These are phyloP conservation scores for Boletellus dicymbophilus DNA, from an alignment of 1,284 basidiomycete genomes.

Conservation along the genomic window DNA sequence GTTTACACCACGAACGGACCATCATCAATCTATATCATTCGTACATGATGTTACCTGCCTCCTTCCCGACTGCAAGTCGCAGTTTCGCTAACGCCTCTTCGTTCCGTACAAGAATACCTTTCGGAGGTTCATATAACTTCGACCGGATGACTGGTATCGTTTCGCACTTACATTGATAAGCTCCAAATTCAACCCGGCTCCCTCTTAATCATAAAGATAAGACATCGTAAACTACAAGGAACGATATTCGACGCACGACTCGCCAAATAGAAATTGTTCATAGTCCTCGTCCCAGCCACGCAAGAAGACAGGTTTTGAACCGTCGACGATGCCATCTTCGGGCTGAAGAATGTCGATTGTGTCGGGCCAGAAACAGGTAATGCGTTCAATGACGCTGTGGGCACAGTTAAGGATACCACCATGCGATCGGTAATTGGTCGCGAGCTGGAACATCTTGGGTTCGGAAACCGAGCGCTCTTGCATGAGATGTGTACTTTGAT, in stretches of 20 bases:
- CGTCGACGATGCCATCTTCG: slow-evolving; percentile 62
- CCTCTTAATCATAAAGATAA: slow-evolving; percentile 37
- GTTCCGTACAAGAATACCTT: slow-evolving; percentile 70
- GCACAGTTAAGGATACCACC: slow-evolving; percentile 72
- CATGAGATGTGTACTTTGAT: slow-evolving; percentile 12
- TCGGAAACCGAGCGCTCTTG: slow-evolving; percentile 20
- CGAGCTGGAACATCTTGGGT: slow-evolving; percentile 59
- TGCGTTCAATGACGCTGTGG: slow-evolving; percentile 61
- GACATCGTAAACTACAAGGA: not conserved
- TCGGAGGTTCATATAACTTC: too few species aligned
- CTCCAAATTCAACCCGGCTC: slow-evolving; percentile 62
- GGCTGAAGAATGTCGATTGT: slow-evolving; percentile 61
- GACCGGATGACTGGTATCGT: too few species aligned
- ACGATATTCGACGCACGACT: slow-evolving; percentile 36
- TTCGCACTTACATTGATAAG: slow-evolving; percentile 57
- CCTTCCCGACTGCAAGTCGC: slow-evolving; percentile 53
- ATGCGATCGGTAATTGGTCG: slow-evolving; percentile 72
- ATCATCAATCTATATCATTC: slow-evolving; percentile 23
- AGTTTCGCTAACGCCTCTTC: slow-evolving; percentile 52
- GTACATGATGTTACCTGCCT: slow-evolving; percentile 65
- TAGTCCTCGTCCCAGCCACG: slow-evolving; percentile 53
- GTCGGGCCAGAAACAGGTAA: slow-evolving; percentile 63
- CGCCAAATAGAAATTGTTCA: slow-evolving; percentile 59
- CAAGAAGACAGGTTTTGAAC: slow-evolving; percentile 68
- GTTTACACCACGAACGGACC: not conserved